These are phyloP conservation scores for Leishmania gerbilli DNA, from an alignment of 208 protist species.

Conservation along the genomic window DNA sequence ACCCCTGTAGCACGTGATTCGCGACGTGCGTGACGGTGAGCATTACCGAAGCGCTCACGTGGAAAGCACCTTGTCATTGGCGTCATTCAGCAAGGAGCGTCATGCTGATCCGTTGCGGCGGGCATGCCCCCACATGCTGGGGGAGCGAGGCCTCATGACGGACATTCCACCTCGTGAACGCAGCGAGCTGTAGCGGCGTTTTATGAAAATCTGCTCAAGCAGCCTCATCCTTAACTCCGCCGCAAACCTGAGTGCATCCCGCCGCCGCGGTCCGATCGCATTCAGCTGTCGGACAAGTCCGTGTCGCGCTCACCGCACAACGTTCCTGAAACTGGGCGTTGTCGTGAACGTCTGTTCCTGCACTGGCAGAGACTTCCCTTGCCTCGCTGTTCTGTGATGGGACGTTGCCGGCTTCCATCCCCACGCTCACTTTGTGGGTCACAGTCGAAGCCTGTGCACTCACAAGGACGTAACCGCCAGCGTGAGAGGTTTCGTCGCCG, in stretches of 20 bases:
- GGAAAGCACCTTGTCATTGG: slow-evolving; percentile 18
- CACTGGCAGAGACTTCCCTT: slow-evolving; percentile 47
- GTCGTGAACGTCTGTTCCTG: slow-evolving; percentile 50
- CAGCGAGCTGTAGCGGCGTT: not conserved
- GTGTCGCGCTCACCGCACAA: slow-evolving; percentile 31
- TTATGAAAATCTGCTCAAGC: slow-evolving; percentile 7
- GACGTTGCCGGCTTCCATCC: slow-evolving; percentile 50
- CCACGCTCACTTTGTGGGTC: slow-evolving; percentile 23
- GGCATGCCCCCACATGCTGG: not conserved
- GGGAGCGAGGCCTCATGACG: slow-evolving; percentile 4
- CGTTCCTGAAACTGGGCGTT: slow-evolving; percentile 15
- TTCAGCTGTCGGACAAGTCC: slow-evolving; percentile 45
- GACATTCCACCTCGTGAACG: not conserved
- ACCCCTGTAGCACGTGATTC: not conserved
- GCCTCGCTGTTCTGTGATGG: slow-evolving; percentile 49
- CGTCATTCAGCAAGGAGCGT: slow-evolving; percentile 2
- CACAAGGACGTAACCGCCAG: not conserved
- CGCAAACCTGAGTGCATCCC: not conserved
- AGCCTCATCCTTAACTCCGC: slow-evolving; percentile 2
- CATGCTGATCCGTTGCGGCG: not conserved
- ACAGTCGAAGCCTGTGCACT: slow-evolving; percentile 19
- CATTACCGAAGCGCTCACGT: slow-evolving; percentile 9
- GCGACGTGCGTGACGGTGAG: slow-evolving; percentile 10
- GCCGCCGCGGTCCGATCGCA: not conserved
- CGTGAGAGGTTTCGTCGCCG: slow-evolving; percentile 18